Percentiles rank a stretch among this genome's conserved stretches.
Conservation (phyloP, 768 basidiomycete genomes). For the Clathrus columnatus region DNA sequence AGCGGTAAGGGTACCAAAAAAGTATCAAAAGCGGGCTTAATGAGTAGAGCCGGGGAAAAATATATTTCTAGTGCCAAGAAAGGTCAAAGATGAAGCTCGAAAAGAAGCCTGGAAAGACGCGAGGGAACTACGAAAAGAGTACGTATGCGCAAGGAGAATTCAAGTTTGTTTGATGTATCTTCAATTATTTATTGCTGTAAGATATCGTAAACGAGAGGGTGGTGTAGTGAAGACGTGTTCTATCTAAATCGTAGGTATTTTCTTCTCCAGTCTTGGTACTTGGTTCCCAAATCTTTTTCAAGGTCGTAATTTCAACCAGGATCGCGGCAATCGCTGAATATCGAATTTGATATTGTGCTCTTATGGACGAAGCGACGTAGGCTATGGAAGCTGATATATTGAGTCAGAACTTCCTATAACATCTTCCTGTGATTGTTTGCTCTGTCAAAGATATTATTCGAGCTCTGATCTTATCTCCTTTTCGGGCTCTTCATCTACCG, state of each 20-base stretch:
- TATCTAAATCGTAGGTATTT: constrained; percentile 65
- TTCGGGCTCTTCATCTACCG: constrained; percentile 1
- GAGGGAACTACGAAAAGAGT: constrained; percentile 86
- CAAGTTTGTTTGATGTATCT: neutral
- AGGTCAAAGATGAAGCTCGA: constrained; percentile 58
- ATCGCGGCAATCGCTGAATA: constrained; percentile 65
- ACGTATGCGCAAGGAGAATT: constrained; percentile 24
- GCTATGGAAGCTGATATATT: constrained; percentile 95
- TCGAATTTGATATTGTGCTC: constrained; percentile 83
- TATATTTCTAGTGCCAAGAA: constrained; percentile 39
- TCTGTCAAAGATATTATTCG: too few species aligned
- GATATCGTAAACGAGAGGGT: constrained; percentile 83
- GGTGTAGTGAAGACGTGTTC: constrained; percentile 74
- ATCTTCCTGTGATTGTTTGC: too few species aligned
- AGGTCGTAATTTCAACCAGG: constrained; percentile 93
- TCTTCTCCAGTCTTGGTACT: neutral
- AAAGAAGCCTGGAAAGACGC: constrained; percentile 85
- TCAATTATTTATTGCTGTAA: constrained; percentile 23
- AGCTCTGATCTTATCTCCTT: neutral
- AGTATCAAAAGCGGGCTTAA: constrained; percentile 54
- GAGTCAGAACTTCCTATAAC: too few species aligned
- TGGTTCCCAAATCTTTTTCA: neutral
- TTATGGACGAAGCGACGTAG: constrained; percentile 98
- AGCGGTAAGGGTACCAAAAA: constrained; percentile 54
- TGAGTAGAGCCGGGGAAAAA: constrained; percentile 31